These are phyloP conservation scores for Selaginella moellendorffii DNA, from an alignment of 75 land plant species.

Conservation along the genomic window DNA sequence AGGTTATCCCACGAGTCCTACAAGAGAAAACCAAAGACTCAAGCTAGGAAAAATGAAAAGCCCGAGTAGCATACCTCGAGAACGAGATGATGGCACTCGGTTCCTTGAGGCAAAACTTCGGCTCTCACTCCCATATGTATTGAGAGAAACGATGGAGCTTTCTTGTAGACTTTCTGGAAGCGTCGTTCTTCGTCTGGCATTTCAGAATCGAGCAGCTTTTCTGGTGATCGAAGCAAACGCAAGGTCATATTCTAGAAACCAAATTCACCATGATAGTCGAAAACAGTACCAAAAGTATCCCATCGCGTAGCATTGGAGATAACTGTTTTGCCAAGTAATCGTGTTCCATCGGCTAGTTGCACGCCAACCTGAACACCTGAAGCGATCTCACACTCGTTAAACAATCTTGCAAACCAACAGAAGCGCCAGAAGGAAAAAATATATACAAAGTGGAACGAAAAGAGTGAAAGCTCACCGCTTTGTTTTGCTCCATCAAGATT, in stretches of 20 bases:
- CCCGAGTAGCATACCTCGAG: constrained; percentile 62
- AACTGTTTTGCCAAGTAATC: constrained; percentile 58
- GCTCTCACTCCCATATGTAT: constrained; percentile 94
- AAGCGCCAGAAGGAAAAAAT: neutral
- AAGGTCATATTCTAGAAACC: too few species aligned
- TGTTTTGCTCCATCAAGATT: constrained; percentile 47
- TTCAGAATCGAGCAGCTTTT: constrained; percentile 50
- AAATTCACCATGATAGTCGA: too few species aligned
- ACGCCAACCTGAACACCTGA: constrained; percentile 58
- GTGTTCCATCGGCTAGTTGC: constrained; percentile 67
- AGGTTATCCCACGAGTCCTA: constrained; percentile 61
- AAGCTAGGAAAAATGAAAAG: neutral
- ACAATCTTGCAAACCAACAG: neutral
- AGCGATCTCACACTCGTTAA: neutral
- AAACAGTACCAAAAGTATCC: constrained; percentile 82
- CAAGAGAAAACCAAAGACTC: neutral
- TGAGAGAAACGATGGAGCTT: constrained; percentile 93
- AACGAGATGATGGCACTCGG: constrained; percentile 92
- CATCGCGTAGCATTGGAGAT: constrained; percentile 99
- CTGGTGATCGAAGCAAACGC: constrained; percentile 23
- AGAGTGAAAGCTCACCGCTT: constrained; percentile 51
- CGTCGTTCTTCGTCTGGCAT: constrained; percentile 76
- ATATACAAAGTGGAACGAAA: neutral
- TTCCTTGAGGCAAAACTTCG: constrained; percentile 63
- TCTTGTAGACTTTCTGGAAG: constrained; percentile 73